Conservation (phyloP, 2,329 filamentous ascomycete genomes). For the Trichophyton equinum region DNA sequence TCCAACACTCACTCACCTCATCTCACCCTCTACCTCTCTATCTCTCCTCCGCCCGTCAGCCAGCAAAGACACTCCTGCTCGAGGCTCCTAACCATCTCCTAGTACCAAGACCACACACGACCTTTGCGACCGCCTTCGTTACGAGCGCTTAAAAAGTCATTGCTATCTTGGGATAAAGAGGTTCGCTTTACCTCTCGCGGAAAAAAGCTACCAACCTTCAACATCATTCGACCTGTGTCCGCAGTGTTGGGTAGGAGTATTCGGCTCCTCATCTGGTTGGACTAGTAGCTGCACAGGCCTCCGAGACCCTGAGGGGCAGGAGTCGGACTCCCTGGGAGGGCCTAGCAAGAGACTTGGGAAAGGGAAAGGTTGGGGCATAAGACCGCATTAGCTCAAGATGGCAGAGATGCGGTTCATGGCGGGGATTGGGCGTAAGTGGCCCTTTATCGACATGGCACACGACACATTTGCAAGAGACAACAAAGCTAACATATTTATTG, state of each 20-base stretch:
- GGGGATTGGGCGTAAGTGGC: conserved; percentile 22
- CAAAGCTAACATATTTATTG: conserved; percentile 1
- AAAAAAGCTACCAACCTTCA: not conserved
- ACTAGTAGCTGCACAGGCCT: not conserved
- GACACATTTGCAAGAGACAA: not conserved
- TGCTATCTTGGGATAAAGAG: not conserved
- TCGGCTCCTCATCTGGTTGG: not conserved
- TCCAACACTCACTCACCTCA: not conserved
- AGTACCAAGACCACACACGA: not conserved
- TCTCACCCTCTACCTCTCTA: not conserved
- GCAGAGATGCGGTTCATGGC: conserved; percentile 20
- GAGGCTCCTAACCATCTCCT: conserved; percentile 5
- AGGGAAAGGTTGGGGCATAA: not conserved
- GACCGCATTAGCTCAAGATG: conserved; percentile 10
- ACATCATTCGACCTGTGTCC: not conserved
- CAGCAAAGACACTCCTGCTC: not conserved
- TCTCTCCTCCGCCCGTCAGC: not conserved
- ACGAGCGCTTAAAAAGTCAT: too few relatives aligned
- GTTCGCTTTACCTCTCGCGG: not conserved
- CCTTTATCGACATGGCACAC: not conserved
- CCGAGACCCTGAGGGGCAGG: conserved; percentile 1
- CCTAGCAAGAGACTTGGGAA: not conserved
- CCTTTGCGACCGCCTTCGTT: too few relatives aligned
- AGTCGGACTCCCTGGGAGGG: not conserved
- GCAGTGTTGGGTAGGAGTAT: not conserved